Evolutionary conservation across 345 rosid species (phyloP), one percentile per base, ranked within the genome.

Genomic region (Brassica incana): DNA sequence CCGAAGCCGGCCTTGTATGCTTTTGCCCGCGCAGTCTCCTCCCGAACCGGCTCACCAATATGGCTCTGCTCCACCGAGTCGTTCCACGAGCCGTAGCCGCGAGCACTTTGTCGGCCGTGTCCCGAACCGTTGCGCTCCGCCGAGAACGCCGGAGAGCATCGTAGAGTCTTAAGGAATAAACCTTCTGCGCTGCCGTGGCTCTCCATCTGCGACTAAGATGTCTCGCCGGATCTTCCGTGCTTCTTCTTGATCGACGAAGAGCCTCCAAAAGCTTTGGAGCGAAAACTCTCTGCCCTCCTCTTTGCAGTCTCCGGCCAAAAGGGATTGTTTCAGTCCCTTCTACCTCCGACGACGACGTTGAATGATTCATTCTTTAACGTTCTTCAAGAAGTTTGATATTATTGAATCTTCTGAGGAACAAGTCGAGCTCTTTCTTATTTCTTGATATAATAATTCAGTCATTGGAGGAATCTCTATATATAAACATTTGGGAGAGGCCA

Each of bases 51-150:
- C 78, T 89, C 0, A 90, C 88, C 78, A 95, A 81, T 30, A 95
- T 93, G 54, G 99, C 97, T 58, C 94, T 86, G 84, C 99, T 95
- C 99, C 99, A 95, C 76, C 95, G 78, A 38, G 91, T 87, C 73
- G 84, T 80, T 38, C 99, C 97, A 76, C 88, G 92, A 43, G 97
- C 99, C 3, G 99, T 89, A 4, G 82, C 85, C 0, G 99, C 99
- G 3, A 95, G 81, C n/a, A 88, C 92, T 69, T 83, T 83, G 72
- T 95, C 95, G 3, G 99, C 99, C 3, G 93, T 94, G 74, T 90
- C 93, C 1, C 98, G 82, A 7, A 95, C 95, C 86, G 87, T 66
- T 69, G 76, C 84, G 74, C 48, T 85, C 86, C 75, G 69, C 35
- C 78, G 74, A 65, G 89, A 87, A 16, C 88, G 92, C 29, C 79